Evolutionary conservation across 2,329 filamentous ascomycete species (phyloP), one percentile per base, ranked within the genome.

Genomic region (Zarea fungicola): DNA sequence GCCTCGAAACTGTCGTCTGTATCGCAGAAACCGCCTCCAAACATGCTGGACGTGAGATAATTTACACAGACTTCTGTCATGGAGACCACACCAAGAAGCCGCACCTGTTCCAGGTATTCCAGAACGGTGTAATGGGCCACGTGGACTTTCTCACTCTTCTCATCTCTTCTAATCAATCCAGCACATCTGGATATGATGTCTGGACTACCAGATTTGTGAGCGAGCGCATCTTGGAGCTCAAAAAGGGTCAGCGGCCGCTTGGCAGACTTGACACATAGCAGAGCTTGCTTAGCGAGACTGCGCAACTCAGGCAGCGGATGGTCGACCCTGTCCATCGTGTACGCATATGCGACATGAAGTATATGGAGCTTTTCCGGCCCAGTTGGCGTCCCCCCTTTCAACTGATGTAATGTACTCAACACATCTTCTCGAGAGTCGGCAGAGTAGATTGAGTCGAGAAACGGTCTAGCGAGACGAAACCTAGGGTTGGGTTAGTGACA

Each of bases 171-270:
- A 5, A 73, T 63, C 6, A 75, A 42, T 1, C 70, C 70, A 22
- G 62, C 63, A 49, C 68, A 73, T 3, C 60, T 56, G 3, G 64
- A 65, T 1, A 71, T 46, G 1, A 70, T 43, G 5, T 62, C 56
- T 14, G 62, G 59, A 9, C n/a, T n/a, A n/a, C n/a, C n/a, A n/a
- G n/a, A 65, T 19, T 0, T 62, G 52, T 2, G 63, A 49, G 64
- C 70, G 11, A 76, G 59, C 0, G 69, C 70, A 52, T 72, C 61
- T 45, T 62, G 61, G 5, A 75, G 60, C 49, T 74, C 69, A 2
- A 23, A 2, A 2, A 48, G 56, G 1, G 49, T 61, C 0, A 75
- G 49, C 1, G 56, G 63, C 32, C 63, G 60, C 42, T 55, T 62
- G 1, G 68, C 60, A 36, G 49, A 68, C 0, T 57, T 60, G 7